Conservation (phyloP, 2,329 filamentous ascomycete species). For the Trichoderma afroharzianum region DNA sequence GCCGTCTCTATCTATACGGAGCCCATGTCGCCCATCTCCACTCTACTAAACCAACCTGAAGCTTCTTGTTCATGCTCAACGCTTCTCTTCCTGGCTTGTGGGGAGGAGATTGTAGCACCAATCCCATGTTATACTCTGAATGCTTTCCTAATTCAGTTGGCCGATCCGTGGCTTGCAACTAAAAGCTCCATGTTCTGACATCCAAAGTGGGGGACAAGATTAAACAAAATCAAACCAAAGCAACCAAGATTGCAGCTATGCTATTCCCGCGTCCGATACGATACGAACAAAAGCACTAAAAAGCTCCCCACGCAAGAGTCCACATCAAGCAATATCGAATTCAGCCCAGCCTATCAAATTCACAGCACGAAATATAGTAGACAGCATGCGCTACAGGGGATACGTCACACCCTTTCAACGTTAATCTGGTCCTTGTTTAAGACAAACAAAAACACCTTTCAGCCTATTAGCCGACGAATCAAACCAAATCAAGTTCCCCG, state of each 20-base stretch:
- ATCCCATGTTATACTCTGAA: neutral
- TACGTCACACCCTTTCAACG: neutral
- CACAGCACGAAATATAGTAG: neutral
- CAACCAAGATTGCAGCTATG: neutral
- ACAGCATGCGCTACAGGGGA: neutral
- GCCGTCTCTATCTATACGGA: neutral
- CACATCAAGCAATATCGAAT: neutral
- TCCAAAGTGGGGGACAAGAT: neutral
- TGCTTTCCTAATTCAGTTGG: constrained; percentile 4
- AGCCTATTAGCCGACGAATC: neutral
- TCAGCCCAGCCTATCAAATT: neutral
- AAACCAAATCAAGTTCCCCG: neutral
- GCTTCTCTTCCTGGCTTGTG: neutral
- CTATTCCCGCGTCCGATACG: neutral
- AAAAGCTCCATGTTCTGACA: neutral
- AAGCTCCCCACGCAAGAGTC: neutral
- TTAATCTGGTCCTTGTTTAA: neutral
- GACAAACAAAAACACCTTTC: neutral
- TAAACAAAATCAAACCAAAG: neutral
- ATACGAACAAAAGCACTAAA: neutral
- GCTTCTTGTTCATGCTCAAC: neutral
- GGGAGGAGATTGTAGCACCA: neutral
- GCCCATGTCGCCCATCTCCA: neutral
- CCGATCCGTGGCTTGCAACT: neutral
- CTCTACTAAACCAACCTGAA: neutral